Evolutionary conservation across 2,329 filamentous ascomycete genomes (phyloP).

Genomic region (Cercospora beticola): DNA sequence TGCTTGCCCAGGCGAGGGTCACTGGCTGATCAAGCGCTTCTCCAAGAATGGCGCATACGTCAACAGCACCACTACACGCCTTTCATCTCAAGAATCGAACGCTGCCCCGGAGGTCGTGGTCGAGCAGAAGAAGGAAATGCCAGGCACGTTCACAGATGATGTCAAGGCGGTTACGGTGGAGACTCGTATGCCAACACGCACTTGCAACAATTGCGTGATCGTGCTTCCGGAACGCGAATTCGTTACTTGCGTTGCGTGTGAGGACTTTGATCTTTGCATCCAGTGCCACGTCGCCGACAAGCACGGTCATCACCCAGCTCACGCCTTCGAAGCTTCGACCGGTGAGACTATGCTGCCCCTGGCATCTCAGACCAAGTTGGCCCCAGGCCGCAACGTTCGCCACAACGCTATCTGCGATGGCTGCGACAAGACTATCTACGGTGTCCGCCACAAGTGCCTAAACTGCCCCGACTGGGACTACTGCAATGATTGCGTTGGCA

Average conservation of each 20-base stretch:
- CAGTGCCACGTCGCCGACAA: constrained; percentile 71
- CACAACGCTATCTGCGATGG: constrained; percentile 94
- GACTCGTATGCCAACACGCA: constrained; percentile 55
- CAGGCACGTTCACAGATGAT: constrained; percentile 48
- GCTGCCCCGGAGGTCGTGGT: constrained; percentile 30
- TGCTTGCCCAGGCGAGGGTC: constrained; percentile 73
- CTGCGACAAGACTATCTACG: constrained; percentile 83
- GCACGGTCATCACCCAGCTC: constrained; percentile 89
- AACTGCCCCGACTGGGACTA: constrained; percentile 98
- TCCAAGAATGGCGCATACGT: constrained; percentile 76
- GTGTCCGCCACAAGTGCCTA: constrained; percentile 93
- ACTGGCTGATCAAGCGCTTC: constrained; percentile 93
- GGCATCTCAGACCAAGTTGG: constrained; percentile 66
- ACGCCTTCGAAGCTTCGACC: constrained; percentile 71
- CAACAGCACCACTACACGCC: constrained; percentile 80
- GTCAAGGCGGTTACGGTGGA: constrained; percentile 42
- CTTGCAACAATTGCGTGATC: constrained; percentile 70
- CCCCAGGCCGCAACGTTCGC: constrained; percentile 73
- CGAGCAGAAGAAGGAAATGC: constrained; percentile 44
- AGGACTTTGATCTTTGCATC: constrained; percentile 91
- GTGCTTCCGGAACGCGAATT: constrained; percentile 71
- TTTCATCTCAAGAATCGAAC: constrained; percentile 48
- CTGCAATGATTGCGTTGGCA: constrained; percentile 72
- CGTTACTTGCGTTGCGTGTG: constrained; percentile 79
- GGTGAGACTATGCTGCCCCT: constrained; percentile 61